Conservation (phyloP, 116 monocot genomes). For the Papilionanthe hybrid region DNA sequence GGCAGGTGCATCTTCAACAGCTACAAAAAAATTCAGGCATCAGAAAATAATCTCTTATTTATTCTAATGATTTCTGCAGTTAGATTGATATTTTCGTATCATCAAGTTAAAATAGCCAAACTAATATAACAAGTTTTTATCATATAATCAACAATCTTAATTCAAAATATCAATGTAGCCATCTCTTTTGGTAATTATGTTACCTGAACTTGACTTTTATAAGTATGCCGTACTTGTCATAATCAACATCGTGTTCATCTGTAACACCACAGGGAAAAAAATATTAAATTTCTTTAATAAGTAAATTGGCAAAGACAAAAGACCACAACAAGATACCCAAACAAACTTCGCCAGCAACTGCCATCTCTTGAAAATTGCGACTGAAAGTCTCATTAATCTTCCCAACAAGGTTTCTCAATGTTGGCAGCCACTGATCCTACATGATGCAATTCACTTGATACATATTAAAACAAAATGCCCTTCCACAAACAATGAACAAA, state of each 20-base stretch:
- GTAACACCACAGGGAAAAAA: slow-evolving; percentile 11
- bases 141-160: neutral
- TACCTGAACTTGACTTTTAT: slow-evolving; percentile 99
- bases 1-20: neutral
- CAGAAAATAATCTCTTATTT: neutral
- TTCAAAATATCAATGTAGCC: neutral
- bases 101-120: neutral
- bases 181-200: neutral
- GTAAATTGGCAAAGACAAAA: neutral
- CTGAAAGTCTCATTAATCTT: slow-evolving; percentile 94
- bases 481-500: neutral
- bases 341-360: slow-evolving; percentile 96
- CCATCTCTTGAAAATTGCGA: slow-evolving; percentile 96
- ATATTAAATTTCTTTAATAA: slow-evolving; percentile 3
- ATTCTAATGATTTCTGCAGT: neutral
- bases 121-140: neutral
- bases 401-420: slow-evolving; percentile 63
- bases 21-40: neutral
- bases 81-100: neutral
- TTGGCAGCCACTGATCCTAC: slow-evolving; percentile 82
- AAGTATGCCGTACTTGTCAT: slow-evolving; percentile 88
- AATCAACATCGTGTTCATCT: slow-evolving; percentile 94
- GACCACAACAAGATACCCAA: slow-evolving; percentile 49
- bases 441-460: neutral
- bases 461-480: neutral